A percentile compares a stretch with the other conserved stretches of the same genome.
phyloP scores from a whole-genome alignment of 257 asterid species.

The Nyctanthes arbortristis region DNA sequence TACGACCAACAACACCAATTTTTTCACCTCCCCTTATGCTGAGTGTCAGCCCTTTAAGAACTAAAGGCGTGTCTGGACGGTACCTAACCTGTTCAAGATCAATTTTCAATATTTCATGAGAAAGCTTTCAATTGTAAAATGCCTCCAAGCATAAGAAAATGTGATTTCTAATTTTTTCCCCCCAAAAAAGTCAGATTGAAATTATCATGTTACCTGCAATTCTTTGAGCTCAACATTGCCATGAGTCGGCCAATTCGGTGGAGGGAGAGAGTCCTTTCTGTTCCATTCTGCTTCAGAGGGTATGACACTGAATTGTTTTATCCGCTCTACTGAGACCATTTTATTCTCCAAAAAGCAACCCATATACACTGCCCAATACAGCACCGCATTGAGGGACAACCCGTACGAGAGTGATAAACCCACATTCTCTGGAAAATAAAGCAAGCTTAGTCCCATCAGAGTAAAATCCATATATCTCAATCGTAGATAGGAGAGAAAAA shows the following conservation, averaged over 20 bases:
- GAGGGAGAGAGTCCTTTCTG: slow-evolving; percentile 59
- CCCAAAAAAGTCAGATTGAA: background rate
- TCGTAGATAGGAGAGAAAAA: background rate
- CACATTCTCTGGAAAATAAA: slow-evolving; percentile 65
- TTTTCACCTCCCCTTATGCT: slow-evolving; percentile 87
- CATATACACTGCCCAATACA: slow-evolving; percentile 62
- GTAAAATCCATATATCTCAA: background rate
- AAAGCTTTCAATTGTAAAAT: background rate
- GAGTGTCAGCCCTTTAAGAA: slow-evolving; percentile 76
- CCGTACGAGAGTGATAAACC: slow-evolving; percentile 92
- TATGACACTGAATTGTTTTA: slow-evolving; percentile 76
- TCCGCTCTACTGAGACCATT: slow-evolving; percentile 97
- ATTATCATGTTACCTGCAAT: slow-evolving; percentile 46
- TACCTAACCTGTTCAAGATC: slow-evolving; percentile 66
- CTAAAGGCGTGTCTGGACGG: slow-evolving; percentile 85
- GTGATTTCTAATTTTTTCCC: no score
- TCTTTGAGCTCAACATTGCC: slow-evolving; percentile 72
- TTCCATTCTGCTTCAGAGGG: slow-evolving; percentile 92
- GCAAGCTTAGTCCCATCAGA: slow-evolving; percentile 6
- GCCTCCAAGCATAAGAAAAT: no score
- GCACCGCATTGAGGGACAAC: slow-evolving; percentile 66
- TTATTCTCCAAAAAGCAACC: slow-evolving; percentile 89
- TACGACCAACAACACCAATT: slow-evolving; percentile 95
- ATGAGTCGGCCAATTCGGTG: slow-evolving; percentile 69
- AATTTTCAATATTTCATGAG: background rate